A percentile compares a stretch with the other conserved stretches of the same genome.
These are phyloP conservation scores for Pisolithus marmoratus DNA, from an alignment of 768 basidiomycete genomes.

Conservation along the genomic window DNA sequence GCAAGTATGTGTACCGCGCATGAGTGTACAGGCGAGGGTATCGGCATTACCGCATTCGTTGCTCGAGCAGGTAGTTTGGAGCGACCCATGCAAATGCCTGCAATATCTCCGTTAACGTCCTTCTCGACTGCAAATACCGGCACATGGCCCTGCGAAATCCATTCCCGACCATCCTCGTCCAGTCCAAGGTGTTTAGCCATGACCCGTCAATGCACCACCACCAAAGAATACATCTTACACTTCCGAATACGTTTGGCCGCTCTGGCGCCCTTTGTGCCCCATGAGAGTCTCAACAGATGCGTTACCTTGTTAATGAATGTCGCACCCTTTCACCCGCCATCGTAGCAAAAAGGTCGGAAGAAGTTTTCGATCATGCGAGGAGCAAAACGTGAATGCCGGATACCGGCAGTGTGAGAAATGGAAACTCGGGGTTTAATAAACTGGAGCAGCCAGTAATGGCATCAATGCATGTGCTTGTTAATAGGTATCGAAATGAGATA, in stretches of 20 bases:
- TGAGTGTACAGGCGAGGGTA: slow-evolving; percentile 40
- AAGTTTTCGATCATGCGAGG: slow-evolving; percentile 51
- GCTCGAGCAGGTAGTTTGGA: slow-evolving; percentile 47
- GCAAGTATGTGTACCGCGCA: slow-evolving; percentile 91
- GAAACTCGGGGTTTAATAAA: slow-evolving; percentile 51
- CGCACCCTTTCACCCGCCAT: slow-evolving; percentile 75
- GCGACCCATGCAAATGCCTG: slow-evolving; percentile 57
- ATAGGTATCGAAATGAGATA: slow-evolving; percentile 1
- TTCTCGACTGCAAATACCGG: slow-evolving; percentile 68
- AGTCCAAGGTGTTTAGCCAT: slow-evolving; percentile 62
- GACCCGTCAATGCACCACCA: slow-evolving; percentile 46
- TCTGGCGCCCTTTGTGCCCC: slow-evolving; percentile 61
- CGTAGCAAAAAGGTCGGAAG: slow-evolving; percentile 67
- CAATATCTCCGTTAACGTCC: slow-evolving; percentile 55
- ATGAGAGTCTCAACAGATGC: slow-evolving; percentile 59
- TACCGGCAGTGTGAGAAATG: slow-evolving; percentile 83
- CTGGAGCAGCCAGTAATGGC: slow-evolving; percentile 56
- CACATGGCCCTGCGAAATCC: slow-evolving; percentile 59
- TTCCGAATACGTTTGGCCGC: slow-evolving; percentile 82
- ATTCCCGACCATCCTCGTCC: slow-evolving; percentile 61
- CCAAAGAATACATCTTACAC: slow-evolving; percentile 92
- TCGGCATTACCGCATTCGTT: slow-evolving; percentile 30
- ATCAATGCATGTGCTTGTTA: slow-evolving; percentile 95
- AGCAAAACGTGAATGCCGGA: slow-evolving; percentile 95
- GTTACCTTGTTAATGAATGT: slow-evolving; percentile 81